phyloP scores from a whole-genome alignment of 2,329 filamentous ascomycete species.

The Aspergillus sclerotialis region DNA sequence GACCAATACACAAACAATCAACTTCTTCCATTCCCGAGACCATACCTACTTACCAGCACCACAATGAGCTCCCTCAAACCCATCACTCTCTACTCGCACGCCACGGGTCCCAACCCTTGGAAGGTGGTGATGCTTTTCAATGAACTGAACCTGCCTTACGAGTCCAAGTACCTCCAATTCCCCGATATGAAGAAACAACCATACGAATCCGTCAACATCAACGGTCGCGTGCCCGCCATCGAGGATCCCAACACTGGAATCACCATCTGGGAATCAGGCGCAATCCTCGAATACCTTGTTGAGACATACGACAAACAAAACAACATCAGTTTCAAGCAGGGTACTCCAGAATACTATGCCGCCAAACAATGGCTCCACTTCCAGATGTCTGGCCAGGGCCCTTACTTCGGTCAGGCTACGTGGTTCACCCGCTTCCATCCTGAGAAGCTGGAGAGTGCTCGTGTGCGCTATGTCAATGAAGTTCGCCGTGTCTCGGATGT shows the following conservation, averaged over 20 bases:
- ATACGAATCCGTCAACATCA: constrained; percentile 23
- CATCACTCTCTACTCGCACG: constrained; percentile 12
- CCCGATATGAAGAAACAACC: constrained; percentile 22
- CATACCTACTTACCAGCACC: too few species aligned
- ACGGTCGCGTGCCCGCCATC: constrained; percentile 29
- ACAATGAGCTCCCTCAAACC: constrained; percentile 12
- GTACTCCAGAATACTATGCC: constrained; percentile 29
- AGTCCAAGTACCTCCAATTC: constrained; percentile 12
- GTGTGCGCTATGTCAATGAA: constrained; percentile 41
- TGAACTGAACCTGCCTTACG: constrained; percentile 25
- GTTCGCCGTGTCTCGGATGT: constrained; percentile 39
- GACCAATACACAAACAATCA: too few species aligned
- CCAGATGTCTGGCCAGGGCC: constrained; percentile 42
- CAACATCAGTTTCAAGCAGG: constrained; percentile 28
- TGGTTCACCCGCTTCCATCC: constrained; percentile 39
- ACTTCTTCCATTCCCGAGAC: too few species aligned
- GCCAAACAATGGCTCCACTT: constrained; percentile 41
- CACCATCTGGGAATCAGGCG: constrained; percentile 40
- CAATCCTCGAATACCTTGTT: constrained; percentile 39
- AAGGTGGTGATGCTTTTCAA: constrained; percentile 25
- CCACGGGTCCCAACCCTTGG: constrained; percentile 21
- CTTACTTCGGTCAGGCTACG: constrained; percentile 42
- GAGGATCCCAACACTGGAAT: constrained; percentile 31
- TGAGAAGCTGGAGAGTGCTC: constrained; percentile 37
- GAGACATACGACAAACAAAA: constrained; percentile 38